These are phyloP conservation scores for Asclepias syriaca DNA, from an alignment of 257 asterid genomes.

Conservation along the genomic window DNA sequence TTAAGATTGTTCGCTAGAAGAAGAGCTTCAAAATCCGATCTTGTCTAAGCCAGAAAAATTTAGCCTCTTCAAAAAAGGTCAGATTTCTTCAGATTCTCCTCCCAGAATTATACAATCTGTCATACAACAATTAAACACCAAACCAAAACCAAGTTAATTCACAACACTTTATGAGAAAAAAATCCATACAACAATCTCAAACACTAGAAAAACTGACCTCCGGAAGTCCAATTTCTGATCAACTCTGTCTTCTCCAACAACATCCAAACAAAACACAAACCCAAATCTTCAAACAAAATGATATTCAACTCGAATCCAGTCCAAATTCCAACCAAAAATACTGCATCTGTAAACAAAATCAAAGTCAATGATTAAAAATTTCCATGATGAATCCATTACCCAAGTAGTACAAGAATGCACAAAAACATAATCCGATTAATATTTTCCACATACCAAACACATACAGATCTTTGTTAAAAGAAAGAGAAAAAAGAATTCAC, in stretches of 20 bases:
- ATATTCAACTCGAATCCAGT: conserved; percentile 11
- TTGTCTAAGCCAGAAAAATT: neutral
- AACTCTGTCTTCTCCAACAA: neutral
- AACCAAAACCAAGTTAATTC: neutral
- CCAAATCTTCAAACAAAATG: conserved; percentile 12
- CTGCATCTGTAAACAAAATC: conserved; percentile 21
- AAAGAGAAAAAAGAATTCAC: conserved; percentile 20
- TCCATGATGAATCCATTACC: neutral
- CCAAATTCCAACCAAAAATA: conserved; percentile 10
- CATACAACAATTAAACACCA: neutral
- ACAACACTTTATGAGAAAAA: neutral
- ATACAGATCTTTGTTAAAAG: conserved; percentile 3
- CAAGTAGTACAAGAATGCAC: neutral
- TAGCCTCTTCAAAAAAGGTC: neutral
- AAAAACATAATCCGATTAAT: neutral
- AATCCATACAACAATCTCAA: neutral
- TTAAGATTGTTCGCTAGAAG: neutral
- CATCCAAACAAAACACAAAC: neutral
- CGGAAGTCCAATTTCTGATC: neutral
- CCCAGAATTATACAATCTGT: neutral
- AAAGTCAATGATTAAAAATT: conserved; percentile 5
- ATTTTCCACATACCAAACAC: neutral
- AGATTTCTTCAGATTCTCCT: conserved; percentile 7
- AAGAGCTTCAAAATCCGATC: conserved; percentile 10
- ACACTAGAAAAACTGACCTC: neutral